phyloP scores from a whole-genome alignment of 768 basidiomycete species.

The Panellus pusillus region DNA sequence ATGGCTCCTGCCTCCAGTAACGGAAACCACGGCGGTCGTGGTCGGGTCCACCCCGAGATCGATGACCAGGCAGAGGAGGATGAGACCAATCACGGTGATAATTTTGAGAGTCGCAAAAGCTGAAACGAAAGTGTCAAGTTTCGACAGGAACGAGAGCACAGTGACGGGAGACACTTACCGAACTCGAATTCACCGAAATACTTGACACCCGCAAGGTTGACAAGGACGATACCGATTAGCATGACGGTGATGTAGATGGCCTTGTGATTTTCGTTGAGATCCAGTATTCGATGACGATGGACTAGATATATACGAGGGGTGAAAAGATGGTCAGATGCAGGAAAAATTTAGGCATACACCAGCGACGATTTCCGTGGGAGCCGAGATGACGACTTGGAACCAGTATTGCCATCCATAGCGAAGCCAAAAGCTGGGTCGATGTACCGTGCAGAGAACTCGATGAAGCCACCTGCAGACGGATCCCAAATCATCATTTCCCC shows the following conservation, averaged over 20 bases:
- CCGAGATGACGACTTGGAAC: conserved; percentile 29
- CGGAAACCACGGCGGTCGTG: conserved; percentile 38
- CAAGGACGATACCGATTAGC: conserved; percentile 27
- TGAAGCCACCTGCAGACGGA: conserved; percentile 29
- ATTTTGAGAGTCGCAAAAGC: conserved; percentile 50
- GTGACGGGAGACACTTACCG: conserved; percentile 3
- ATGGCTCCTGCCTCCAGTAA: conserved; percentile 37
- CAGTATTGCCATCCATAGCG: conserved; percentile 35
- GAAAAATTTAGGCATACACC: conserved; percentile 6
- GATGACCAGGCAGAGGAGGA: conserved; percentile 49
- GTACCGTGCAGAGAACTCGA: conserved; percentile 29
- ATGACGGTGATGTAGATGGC: conserved; percentile 35
- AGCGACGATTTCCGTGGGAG: conserved; percentile 39
- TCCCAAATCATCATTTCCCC: conserved; percentile 30
- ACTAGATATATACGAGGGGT: not conserved
- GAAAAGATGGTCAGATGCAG: conserved; percentile 5
- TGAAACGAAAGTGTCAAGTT: conserved; percentile 32
- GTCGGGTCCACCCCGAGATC: conserved; percentile 50
- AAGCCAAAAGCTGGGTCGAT: conserved; percentile 38
- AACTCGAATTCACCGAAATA: conserved; percentile 26
- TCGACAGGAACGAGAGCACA: conserved; percentile 2
- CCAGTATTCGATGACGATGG: conserved; percentile 42
- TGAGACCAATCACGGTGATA: conserved; percentile 38
- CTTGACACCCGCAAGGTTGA: conserved; percentile 30
- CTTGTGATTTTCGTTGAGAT: conserved; percentile 26